Percentiles rank a stretch among this genome's conserved stretches.
Conservation (phyloP, 805 yeast species). For the Lipomyces kockii region DNA sequence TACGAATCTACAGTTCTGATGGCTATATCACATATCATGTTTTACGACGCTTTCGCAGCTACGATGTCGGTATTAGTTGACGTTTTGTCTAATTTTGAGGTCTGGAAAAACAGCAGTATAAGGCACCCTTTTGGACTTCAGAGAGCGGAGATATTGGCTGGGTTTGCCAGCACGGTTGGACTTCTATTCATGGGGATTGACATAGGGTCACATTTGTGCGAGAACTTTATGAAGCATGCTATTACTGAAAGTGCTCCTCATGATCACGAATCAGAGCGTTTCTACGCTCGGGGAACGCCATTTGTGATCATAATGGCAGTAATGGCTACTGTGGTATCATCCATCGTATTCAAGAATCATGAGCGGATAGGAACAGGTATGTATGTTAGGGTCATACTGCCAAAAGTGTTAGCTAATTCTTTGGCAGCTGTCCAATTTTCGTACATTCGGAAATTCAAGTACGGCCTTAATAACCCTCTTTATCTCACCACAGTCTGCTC, state of each 20-base stretch:
- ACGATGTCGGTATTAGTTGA: constrained; percentile 71
- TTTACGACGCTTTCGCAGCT: constrained; percentile 85
- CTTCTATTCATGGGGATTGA: constrained; percentile 91
- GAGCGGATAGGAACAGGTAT: constrained; percentile 41
- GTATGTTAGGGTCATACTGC: background rate
- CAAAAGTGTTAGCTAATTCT: constrained; percentile 31
- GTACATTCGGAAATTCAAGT: constrained; percentile 27
- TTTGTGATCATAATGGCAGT: constrained; percentile 37
- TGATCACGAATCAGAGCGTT: constrained; percentile 32
- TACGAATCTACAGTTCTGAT: constrained; percentile 61
- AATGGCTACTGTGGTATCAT: constrained; percentile 45
- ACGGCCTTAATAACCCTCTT: constrained; percentile 32
- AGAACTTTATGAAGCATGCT: constrained; percentile 54
- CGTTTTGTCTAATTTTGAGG: constrained; percentile 87
- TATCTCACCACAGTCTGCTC: constrained; percentile 22
- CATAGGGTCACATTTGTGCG: constrained; percentile 81
- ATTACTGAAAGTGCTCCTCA: constrained; percentile 28
- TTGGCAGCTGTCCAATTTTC: constrained; percentile 23
- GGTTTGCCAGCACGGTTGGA: constrained; percentile 84
- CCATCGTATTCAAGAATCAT: constrained; percentile 46
- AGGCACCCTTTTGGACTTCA: constrained; percentile 92
- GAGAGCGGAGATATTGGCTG: constrained; percentile 84
- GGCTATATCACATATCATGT: constrained; percentile 83
- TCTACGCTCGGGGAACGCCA: constrained; percentile 26
- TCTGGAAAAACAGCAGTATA: constrained; percentile 82